Percentiles rank a stretch among this genome's conserved stretches.
These are phyloP conservation scores for Amanita brunnescens DNA, from an alignment of 768 basidiomycete genomes.

Conservation along the genomic window DNA sequence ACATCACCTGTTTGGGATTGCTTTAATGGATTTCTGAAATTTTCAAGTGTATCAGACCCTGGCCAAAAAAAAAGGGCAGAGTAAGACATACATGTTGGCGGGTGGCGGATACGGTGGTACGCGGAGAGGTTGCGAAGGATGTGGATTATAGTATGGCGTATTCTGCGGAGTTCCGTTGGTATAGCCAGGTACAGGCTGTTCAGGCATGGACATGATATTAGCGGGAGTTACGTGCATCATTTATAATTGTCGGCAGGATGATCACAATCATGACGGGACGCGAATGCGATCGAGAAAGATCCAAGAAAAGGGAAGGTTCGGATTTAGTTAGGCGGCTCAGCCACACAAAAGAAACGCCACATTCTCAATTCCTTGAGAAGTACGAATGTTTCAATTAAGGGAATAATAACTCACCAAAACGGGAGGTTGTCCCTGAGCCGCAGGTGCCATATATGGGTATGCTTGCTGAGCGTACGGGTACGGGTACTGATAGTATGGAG, in stretches of 20 bases:
- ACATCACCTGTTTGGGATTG: not conserved
- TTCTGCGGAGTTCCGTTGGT: slow-evolving; percentile 2
- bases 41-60: not conserved
- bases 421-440: not conserved
- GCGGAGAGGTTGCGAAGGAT: slow-evolving; percentile 6
- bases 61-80: not conserved
- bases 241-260: not conserved
- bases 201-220: not conserved
- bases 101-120: not conserved
- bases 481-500: slow-evolving; percentile 3
- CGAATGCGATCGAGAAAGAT: not conserved
- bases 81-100: slow-evolving; percentile 1
- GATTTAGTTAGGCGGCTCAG: slow-evolving; percentile 1
- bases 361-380: not conserved
- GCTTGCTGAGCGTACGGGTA: not conserved
- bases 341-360: not conserved
- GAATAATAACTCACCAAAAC: slow-evolving; percentile 1
- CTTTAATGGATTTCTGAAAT: not conserved
- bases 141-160: slow-evolving; percentile 4
- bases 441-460: slow-evolving; percentile 3
- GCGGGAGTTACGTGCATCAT: not conserved
- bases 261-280: not conserved
- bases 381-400: not conserved
- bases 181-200: not conserved
- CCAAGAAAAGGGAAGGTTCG: not conserved